Base-by-base conservation (phyloP, 2,329 filamentous ascomycete genomes). In the Alternaria sp. region DNA sequence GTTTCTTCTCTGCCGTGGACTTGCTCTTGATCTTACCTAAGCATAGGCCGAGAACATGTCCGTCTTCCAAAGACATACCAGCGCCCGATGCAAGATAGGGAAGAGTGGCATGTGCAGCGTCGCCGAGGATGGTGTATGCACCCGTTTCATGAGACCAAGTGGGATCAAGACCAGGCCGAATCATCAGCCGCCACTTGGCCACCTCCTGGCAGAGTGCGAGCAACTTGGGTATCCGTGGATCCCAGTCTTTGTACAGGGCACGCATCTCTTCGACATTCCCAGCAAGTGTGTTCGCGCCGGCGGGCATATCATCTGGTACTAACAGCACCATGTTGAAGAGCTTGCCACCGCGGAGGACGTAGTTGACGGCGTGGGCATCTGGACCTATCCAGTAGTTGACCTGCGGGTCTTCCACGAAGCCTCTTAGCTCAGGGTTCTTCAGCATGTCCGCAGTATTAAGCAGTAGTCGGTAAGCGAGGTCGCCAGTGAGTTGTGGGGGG, bases 81-180 rank as follows among this genome's bases (percentile, higher is more conserved):
- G 87, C 87, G 3, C 86, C 84, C 7, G 79, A 83, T 2, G 87
- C 87, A 0, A 89, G 80, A 71, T 91, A 91, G 0, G 89, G 89
- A 0, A 91, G 80, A 0, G 87, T 90, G 6, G 89, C 88, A 65
- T 91, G 88, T 3, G 88, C 87, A 0, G 88, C 87, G 69, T 91
- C 89, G 0, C 89, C 89, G 0, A 90, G 80, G 71, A 90, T 83
- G 0, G 86, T 85, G 69, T 89, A 88, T 0, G 85, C 79, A 0
- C 84, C 87, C 0, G 82, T 85, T 0, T 83, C 77, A 65, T 90
- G 84, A 0, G 82, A 86, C 88, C 89, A 90, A 1, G 81, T 79
- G 5, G 78, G 73, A n/a, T 84, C 82, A 41, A 88, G 81, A 6
- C 84, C 84, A 1, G 83, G 83, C 1, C 87, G 82, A 61, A 87